These are phyloP conservation scores for Colletotrichum tamarilloi DNA, from an alignment of 2,329 filamentous ascomycete species.

Conservation along the genomic window DNA sequence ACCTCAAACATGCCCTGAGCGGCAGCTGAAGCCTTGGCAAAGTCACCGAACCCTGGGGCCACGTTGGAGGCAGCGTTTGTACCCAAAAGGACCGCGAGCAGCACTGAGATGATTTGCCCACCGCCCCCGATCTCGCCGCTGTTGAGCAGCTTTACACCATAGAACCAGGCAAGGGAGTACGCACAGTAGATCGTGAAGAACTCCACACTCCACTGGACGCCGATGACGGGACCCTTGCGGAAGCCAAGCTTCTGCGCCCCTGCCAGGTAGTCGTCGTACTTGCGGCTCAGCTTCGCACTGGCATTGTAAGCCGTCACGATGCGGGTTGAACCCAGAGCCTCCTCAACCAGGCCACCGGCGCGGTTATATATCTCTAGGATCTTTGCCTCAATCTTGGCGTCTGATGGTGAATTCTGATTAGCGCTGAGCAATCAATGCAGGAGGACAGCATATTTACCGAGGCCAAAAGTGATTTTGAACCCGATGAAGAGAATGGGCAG, in stretches of 20 bases:
- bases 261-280: slow-evolving; percentile 50
- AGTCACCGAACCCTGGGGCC: background rate
- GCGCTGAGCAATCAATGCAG: background rate
- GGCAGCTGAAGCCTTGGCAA: slow-evolving; percentile 46
- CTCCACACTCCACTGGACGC: slow-evolving; percentile 68
- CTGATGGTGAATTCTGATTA: background rate
- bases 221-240: slow-evolving; percentile 67
- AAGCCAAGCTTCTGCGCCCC: slow-evolving; percentile 63
- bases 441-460: background rate
- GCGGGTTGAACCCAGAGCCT: background rate
- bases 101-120: slow-evolving; percentile 30
- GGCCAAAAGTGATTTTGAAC: background rate
- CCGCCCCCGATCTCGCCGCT: slow-evolving; percentile 48
- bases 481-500: background rate
- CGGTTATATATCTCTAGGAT: background rate
- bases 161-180: slow-evolving; percentile 71
- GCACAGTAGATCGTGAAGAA: slow-evolving; percentile 77
- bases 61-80: background rate
- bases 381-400: background rate
- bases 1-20: slow-evolving; percentile 47
- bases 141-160: slow-evolving; percentile 50
- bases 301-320: background rate
- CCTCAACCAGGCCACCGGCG: background rate
- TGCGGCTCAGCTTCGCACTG: slow-evolving; percentile 22
- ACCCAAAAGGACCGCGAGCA: background rate